Evolutionary conservation across 768 basidiomycete genomes (phyloP).

Genomic region (Stropharia rugosoannulata): DNA sequence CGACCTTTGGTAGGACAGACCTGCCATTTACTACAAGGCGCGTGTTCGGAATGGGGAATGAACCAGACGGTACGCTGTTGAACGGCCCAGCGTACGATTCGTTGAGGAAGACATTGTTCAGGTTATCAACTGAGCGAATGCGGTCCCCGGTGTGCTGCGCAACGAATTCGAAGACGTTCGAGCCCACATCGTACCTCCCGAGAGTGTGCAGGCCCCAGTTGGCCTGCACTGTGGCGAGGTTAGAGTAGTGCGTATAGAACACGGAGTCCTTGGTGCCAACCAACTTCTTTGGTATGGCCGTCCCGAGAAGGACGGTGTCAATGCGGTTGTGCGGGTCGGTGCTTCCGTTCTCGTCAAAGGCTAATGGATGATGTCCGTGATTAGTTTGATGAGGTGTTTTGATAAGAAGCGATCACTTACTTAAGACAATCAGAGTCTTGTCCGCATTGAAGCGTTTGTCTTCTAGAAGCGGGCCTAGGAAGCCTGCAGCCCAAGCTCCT

Average conservation of each 20-base stretch:
- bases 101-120: slow-evolving; percentile 17
- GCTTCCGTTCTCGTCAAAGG: slow-evolving; percentile 57
- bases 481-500: slow-evolving; percentile 45
- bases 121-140: slow-evolving; percentile 16
- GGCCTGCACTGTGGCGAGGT: slow-evolving; percentile 51
- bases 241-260: slow-evolving; percentile 64
- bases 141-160: slow-evolving; percentile 44
- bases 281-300: slow-evolving; percentile 40
- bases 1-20: slow-evolving; percentile 21
- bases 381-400: not conserved
- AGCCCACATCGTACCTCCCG: slow-evolving; percentile 57
- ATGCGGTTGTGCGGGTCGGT: slow-evolving; percentile 46
- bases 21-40: slow-evolving; percentile 22
- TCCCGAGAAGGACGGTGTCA: slow-evolving; percentile 39
- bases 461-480: slow-evolving; percentile 49
- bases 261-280: slow-evolving; percentile 46
- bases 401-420: slow-evolving; percentile 6
- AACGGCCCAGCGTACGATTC: slow-evolving; percentile 28
- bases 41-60: slow-evolving; percentile 23
- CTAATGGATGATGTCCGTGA: slow-evolving; percentile 3
- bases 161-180: slow-evolving; percentile 55
- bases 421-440: slow-evolving; percentile 56
- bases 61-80: slow-evolving; percentile 13
- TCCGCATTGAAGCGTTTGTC: slow-evolving; percentile 53
- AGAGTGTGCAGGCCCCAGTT: slow-evolving; percentile 65